phyloP scores from a whole-genome alignment of 1,284 basidiomycete genomes.

The Xanthoconium separans region DNA sequence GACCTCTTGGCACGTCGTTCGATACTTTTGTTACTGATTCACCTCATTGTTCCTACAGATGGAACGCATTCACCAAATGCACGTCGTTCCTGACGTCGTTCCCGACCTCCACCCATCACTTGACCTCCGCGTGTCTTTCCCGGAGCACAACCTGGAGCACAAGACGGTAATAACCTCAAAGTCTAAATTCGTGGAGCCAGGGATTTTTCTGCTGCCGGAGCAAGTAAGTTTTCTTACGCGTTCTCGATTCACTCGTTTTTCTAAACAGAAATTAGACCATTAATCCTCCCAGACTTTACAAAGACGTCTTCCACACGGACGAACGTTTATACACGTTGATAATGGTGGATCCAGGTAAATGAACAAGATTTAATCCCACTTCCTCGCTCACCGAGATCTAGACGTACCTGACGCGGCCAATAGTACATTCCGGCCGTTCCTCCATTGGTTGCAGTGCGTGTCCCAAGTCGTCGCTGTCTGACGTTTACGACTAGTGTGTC shows the following conservation, averaged over 20 bases:
- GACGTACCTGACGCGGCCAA: slow-evolving; percentile 81
- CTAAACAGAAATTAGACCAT: slow-evolving; percentile 48
- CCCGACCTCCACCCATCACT: slow-evolving; percentile 72
- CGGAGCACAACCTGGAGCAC: slow-evolving; percentile 25
- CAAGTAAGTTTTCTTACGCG: slow-evolving; percentile 44
- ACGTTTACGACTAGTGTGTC: not conserved
- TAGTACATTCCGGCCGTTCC: slow-evolving; percentile 66
- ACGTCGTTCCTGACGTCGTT: slow-evolving; percentile 86
- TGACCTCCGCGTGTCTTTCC: slow-evolving; percentile 69
- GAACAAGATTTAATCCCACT: not conserved
- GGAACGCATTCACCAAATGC: slow-evolving; percentile 90
- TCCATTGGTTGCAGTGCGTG: slow-evolving; percentile 86
- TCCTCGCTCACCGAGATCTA: slow-evolving; percentile 23
- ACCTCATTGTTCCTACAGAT: slow-evolving; percentile 51
- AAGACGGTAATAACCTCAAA: slow-evolving; percentile 36
- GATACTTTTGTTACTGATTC: not conserved
- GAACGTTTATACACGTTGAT: slow-evolving; percentile 85
- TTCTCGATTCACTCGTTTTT: not conserved
- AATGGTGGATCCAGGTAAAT: slow-evolving; percentile 79
- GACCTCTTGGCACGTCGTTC: slow-evolving; percentile 70
- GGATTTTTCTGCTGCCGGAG: slow-evolving; percentile 60
- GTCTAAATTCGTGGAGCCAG: slow-evolving; percentile 62
- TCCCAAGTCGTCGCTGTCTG: not conserved
- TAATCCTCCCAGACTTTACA: slow-evolving; percentile 60
- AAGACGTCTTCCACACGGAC: slow-evolving; percentile 79